Base-by-base conservation (phyloP, 2,329 filamentous ascomycete genomes). In the Cytospora paraplurivora region DNA sequence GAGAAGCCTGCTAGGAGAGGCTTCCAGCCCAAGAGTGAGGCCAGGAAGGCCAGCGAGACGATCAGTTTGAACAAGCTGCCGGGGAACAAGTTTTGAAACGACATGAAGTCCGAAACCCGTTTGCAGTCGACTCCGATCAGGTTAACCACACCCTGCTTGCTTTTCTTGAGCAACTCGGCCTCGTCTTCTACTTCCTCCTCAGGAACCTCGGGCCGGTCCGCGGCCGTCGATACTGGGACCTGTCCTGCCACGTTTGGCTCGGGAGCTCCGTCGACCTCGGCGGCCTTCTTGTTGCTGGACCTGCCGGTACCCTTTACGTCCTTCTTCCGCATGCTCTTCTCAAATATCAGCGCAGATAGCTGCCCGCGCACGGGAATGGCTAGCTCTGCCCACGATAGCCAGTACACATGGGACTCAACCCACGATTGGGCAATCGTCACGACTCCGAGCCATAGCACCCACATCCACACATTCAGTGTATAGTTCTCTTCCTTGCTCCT, bases 261-360 rank as follows among this genome's bases (percentile, higher is more conserved):
- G 3, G 73, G 62, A 11, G 75, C 68, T 51, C 74, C 72, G 44
- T 69, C 69, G 19, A 70, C 66, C 33, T 75, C 33, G 4, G 27
- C 32, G 33, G 72, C 71, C 38, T 77, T 76, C 56, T 78, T 79
- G 52, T 73, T 80, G 19, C 73, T 72, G 11, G 74, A 69, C 70
- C 83, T 86, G 41, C 78, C 79, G 5, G 84, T 80, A 12, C 85
- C 83, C 72, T 92, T 92, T 49, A 91, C 85, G 72, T 93, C 91
- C 72, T 94, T 94, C 56, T 88, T 84, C 51, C 88, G 83, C 80
- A 93, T 86, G 0, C 89, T 85, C 73, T 95, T 95, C 65, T 88
- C 84, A 69, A 93, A 94, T 17, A 94, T 84, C 8, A 92, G 79
- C 0, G 89, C 83, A 1, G 88, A 86, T 2, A 95, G 77, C 69